A percentile compares a stretch with the other conserved stretches of the same genome.
These are phyloP conservation scores for Auriscalpium vulgare DNA, from an alignment of 768 basidiomycete genomes.

Conservation along the genomic window DNA sequence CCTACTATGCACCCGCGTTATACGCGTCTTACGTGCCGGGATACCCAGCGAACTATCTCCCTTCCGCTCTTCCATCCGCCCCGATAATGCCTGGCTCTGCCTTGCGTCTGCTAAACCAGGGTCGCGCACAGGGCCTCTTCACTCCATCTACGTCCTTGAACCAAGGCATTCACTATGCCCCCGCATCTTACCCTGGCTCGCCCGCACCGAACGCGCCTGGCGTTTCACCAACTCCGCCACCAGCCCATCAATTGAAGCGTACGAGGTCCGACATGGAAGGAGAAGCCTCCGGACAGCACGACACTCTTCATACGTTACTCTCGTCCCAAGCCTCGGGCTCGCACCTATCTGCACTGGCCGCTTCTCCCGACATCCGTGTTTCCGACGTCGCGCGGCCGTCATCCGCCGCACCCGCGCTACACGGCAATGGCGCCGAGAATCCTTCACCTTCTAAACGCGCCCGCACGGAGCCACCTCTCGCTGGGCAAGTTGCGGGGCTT, in stretches of 20 bases:
- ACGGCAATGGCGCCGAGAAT: slow-evolving; percentile 47
- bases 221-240: slow-evolving; percentile 29
- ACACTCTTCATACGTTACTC: slow-evolving; percentile 13
- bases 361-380: slow-evolving; percentile 37
- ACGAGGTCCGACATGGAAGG: slow-evolving; percentile 64
- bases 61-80: slow-evolving; percentile 53
- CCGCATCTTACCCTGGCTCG: slow-evolving; percentile 40
- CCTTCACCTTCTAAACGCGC: slow-evolving; percentile 68
- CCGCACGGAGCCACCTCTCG: slow-evolving; percentile 42
- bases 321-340: slow-evolving; percentile 10
- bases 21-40: not conserved
- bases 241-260: slow-evolving; percentile 42
- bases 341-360: slow-evolving; percentile 23
- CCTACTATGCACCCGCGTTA: not conserved
- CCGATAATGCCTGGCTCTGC: slow-evolving; percentile 86
- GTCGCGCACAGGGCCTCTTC: slow-evolving; percentile 78
- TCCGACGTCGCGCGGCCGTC: slow-evolving; percentile 42
- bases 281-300: slow-evolving; percentile 21
- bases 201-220: slow-evolving; percentile 29
- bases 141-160: slow-evolving; percentile 70
- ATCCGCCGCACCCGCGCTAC: slow-evolving; percentile 34
- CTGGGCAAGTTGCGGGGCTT: slow-evolving; percentile 3
- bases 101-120: slow-evolving; percentile 75
- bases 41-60: slow-evolving; percentile 14
- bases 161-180: slow-evolving; percentile 42